Evolutionary conservation across 2,329 filamentous ascomycete species (phyloP).

Genomic region (Fusarium mexicanum): DNA sequence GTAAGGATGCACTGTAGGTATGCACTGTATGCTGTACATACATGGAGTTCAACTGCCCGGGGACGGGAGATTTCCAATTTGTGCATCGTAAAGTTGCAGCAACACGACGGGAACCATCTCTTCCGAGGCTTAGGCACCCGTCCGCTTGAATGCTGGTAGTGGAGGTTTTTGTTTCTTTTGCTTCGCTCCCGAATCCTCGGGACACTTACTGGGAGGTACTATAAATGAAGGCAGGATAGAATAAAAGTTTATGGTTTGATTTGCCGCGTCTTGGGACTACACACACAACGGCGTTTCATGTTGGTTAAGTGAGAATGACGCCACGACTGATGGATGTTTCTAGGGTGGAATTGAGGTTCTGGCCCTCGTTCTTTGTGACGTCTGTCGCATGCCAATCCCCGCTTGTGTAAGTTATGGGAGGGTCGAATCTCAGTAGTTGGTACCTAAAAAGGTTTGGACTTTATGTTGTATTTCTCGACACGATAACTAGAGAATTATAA

Average conservation of each 20-base stretch:
- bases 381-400: conserved; percentile 25
- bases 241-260: not conserved
- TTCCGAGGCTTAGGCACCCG: conserved; percentile 28
- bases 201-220: not conserved
- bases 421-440: not conserved
- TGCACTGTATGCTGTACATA: conserved; percentile 26
- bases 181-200: conserved; percentile 1
- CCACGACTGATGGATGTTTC: conserved; percentile 8
- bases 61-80: conserved; percentile 18
- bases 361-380: conserved; percentile 19
- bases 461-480: too few relatives aligned
- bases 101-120: conserved; percentile 18
- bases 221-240: not conserved
- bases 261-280: not conserved
- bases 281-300: not conserved
- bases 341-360: conserved; percentile 2
- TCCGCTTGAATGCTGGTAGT: conserved; percentile 34
- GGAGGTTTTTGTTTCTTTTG: conserved; percentile 23
- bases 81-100: conserved; percentile 12
- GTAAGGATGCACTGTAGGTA: conserved; percentile 20
- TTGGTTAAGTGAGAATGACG: conserved; percentile 5
- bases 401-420: conserved; percentile 1
- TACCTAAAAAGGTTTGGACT: not conserved
- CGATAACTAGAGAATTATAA: not conserved
- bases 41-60: not conserved